A percentile compares a stretch with the other conserved stretches of the same genome.
These are phyloP conservation scores for Moricandia arvensis DNA, from an alignment of 345 rosid species.

Conservation along the genomic window DNA sequence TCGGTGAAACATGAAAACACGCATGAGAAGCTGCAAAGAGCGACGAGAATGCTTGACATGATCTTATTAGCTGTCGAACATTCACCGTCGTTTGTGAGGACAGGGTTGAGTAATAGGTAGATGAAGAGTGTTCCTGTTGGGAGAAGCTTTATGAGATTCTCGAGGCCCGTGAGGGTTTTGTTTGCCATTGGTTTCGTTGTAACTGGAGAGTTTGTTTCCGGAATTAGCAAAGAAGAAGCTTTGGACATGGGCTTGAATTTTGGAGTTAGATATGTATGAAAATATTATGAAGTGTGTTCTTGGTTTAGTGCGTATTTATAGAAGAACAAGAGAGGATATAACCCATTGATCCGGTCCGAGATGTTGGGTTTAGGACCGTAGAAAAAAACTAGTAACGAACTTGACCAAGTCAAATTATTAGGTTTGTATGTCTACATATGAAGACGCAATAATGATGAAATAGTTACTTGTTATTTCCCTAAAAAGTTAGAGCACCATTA, in stretches of 20 bases:
- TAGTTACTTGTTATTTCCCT: background rate
- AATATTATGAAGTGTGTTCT: constrained; percentile 17
- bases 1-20: constrained; percentile 73
- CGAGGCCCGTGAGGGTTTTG: constrained; percentile 50
- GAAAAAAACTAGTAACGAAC: constrained; percentile 4
- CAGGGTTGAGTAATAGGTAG: constrained; percentile 79
- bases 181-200: constrained; percentile 39
- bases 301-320: constrained; percentile 26
- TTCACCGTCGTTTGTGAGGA: constrained; percentile 64
- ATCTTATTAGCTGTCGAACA: constrained; percentile 56
- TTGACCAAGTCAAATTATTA: constrained; percentile 23
- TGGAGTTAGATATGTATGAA: constrained; percentile 11
- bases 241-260: constrained; percentile 21
- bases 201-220: constrained; percentile 20
- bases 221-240: constrained; percentile 23
- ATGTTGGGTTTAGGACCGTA: constrained; percentile 20
- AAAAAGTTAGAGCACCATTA: no score
- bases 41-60: constrained; percentile 52
- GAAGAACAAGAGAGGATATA: constrained; percentile 6
- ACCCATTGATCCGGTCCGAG: constrained; percentile 35
- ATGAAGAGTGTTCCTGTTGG: constrained; percentile 87
- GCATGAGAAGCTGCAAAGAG: constrained; percentile 65
- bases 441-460: constrained; percentile 14
- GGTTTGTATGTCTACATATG: constrained; percentile 1
- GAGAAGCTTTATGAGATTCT: constrained; percentile 77